These are phyloP conservation scores for Panaeolus cyanescens DNA, from an alignment of 768 basidiomycete species.

Conservation along the genomic window DNA sequence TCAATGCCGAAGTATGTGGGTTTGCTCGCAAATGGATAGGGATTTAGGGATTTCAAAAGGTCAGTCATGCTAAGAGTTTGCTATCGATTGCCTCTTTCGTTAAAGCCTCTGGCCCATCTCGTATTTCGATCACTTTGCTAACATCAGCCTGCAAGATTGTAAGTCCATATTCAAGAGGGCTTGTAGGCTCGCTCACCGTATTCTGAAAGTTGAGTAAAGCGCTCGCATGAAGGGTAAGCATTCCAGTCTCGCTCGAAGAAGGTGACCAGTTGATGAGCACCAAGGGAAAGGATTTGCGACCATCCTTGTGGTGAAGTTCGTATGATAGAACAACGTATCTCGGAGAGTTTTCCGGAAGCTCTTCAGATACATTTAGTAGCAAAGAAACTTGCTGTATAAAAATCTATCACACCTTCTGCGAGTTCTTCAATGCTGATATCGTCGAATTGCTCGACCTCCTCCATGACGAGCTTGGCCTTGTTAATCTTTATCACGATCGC, in stretches of 20 bases:
- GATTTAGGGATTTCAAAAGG: not conserved
- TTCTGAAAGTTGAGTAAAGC: slow-evolving; percentile 78
- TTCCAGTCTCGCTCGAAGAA: slow-evolving; percentile 68
- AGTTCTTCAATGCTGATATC: slow-evolving; percentile 80
- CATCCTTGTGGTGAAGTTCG: slow-evolving; percentile 78
- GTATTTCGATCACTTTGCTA: slow-evolving; percentile 77
- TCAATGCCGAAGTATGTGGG: not conserved
- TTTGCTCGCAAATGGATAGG: not conserved
- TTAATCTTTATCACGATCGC: slow-evolving; percentile 91
- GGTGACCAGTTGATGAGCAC: slow-evolving; percentile 91
- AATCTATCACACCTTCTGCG: slow-evolving; percentile 67
- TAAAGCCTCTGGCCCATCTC: slow-evolving; percentile 80
- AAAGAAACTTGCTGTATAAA: not conserved
- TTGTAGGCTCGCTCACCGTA: slow-evolving; percentile 61
- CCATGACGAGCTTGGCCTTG: slow-evolving; percentile 78
- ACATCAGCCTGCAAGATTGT: slow-evolving; percentile 63
- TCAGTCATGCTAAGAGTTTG: slow-evolving; percentile 41
- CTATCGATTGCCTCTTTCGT: slow-evolving; percentile 73
- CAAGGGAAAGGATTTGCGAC: slow-evolving; percentile 82
- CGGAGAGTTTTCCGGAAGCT: slow-evolving; percentile 85
- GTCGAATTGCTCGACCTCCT: slow-evolving; percentile 80
- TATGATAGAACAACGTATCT: slow-evolving; percentile 86
- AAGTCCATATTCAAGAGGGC: no score
- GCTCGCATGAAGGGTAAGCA: slow-evolving; percentile 83
- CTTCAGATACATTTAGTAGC: slow-evolving; percentile 36